Evolutionary conservation across 179 eudicot species (phyloP).

Genomic region (Actinidia polygama): DNA sequence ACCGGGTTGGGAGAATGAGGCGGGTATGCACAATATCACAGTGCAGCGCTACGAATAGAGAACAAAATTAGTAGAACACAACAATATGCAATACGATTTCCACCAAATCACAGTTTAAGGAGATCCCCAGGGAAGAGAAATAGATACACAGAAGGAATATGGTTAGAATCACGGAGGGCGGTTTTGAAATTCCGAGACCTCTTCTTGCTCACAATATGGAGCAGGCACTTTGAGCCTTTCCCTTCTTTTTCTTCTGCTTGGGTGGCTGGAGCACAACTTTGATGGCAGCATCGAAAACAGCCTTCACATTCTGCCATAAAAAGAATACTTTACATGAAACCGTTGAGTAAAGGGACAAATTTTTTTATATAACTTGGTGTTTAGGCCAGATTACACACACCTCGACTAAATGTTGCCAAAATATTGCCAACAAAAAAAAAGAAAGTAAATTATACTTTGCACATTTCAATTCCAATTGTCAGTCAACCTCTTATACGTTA

Average conservation of each 20-base stretch:
- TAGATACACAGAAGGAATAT: not conserved
- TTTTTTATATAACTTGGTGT: too few relatives aligned
- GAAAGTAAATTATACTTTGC: too few relatives aligned
- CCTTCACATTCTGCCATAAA: slow-evolving; percentile 61
- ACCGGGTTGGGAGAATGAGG: slow-evolving; percentile 33
- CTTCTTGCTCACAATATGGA: slow-evolving; percentile 35
- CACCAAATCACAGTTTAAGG: slow-evolving; percentile 31
- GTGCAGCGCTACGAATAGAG: slow-evolving; percentile 24
- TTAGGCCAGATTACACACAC: too few relatives aligned
- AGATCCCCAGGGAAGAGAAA: slow-evolving; percentile 11
- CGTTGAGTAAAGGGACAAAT: not conserved
- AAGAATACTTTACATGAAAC: not conserved
- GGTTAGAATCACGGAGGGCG: not conserved
- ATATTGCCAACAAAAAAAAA: too few relatives aligned
- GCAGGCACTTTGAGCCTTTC: slow-evolving; percentile 46
- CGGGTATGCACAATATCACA: slow-evolving; percentile 38
- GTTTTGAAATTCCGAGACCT: not conserved
- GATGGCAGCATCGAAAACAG: slow-evolving; percentile 71
- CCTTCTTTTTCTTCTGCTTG: slow-evolving; percentile 70
- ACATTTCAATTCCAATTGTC: too few relatives aligned
- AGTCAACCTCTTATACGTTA: too few relatives aligned
- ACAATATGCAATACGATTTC: slow-evolving; percentile 34
- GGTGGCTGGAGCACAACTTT: slow-evolving; percentile 83
- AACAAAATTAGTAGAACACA: too few relatives aligned
- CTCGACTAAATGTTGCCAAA: too few relatives aligned